Conservation (phyloP, 2,329 filamentous ascomycete genomes). For the Colletotrichum nymphaeae region DNA sequence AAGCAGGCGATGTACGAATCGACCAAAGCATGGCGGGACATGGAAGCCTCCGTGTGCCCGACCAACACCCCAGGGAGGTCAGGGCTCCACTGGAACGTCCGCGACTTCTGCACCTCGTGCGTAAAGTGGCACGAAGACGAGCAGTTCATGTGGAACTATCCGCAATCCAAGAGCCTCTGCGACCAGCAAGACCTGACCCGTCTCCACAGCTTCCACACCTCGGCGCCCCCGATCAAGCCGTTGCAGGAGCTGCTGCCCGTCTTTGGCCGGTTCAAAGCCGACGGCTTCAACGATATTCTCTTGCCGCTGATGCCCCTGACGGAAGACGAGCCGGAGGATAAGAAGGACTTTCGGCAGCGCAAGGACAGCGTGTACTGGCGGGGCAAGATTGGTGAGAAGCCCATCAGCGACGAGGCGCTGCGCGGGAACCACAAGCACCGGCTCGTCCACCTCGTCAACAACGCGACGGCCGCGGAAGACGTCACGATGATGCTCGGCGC, state of each 20-base stretch:
- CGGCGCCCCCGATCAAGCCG: constrained; percentile 70
- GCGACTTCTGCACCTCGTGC: constrained; percentile 73
- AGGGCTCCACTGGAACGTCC: constrained; percentile 71
- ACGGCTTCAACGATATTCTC: constrained; percentile 80
- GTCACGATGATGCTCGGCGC: constrained; percentile 68
- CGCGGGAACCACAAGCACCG: constrained; percentile 78
- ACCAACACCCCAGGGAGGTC: constrained; percentile 69
- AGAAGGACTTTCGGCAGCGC: constrained; percentile 68
- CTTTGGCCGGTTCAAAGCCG: constrained; percentile 80
- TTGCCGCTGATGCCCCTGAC: constrained; percentile 68
- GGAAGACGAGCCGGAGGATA: constrained; percentile 58
- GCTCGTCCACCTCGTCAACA: constrained; percentile 75
- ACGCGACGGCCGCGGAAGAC: constrained; percentile 60
- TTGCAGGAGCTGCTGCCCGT: constrained; percentile 76
- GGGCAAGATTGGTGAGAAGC: constrained; percentile 71
- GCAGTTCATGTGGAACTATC: constrained; percentile 76
- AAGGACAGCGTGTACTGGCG: constrained; percentile 79
- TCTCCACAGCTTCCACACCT: constrained; percentile 79
- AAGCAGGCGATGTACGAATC: constrained; percentile 1
- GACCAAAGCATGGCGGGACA: constrained; percentile 50
- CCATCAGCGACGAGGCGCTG: constrained; percentile 63
- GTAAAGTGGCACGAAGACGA: constrained; percentile 72
- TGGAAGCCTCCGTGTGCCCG: constrained; percentile 67
- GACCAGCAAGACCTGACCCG: constrained; percentile 81
- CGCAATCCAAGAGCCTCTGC: constrained; percentile 74